Evolutionary conservation across 257 asterid species (phyloP).

Genomic region (Nicotiana otophora): DNA sequence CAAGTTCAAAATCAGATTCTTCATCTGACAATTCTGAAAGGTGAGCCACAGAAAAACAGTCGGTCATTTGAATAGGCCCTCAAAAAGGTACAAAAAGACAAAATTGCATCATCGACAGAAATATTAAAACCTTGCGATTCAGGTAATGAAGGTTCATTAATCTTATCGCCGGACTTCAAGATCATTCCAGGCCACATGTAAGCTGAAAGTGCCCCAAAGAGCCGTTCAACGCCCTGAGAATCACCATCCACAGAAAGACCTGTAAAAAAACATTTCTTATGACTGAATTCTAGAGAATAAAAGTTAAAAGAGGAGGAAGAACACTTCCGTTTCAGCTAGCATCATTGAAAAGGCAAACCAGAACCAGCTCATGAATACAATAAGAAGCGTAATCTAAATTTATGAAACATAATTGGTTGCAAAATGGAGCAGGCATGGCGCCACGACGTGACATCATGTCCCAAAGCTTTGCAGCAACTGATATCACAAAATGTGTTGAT

Average conservation of each 20-base stretch:
- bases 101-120: not conserved
- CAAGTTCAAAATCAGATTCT: slow-evolving; percentile 71
- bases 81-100: not conserved
- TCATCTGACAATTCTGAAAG: slow-evolving; percentile 68
- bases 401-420: not conserved
- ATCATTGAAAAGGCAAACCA: not conserved
- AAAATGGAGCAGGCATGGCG: slow-evolving; percentile 2
- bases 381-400: not conserved
- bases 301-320: not conserved
- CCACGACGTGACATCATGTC: not conserved
- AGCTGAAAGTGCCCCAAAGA: slow-evolving; percentile 87
- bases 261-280: slow-evolving; percentile 13
- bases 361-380: not conserved
- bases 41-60: not conserved
- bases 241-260: slow-evolving; percentile 65
- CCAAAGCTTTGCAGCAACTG: not conserved
- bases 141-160: slow-evolving; percentile 66
- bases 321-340: not conserved
- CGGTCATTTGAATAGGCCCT: not conserved
- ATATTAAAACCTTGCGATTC: slow-evolving; percentile 55
- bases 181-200: slow-evolving; percentile 99
- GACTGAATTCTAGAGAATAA: not conserved
- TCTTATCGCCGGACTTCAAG: slow-evolving; percentile 83
- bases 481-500: not conserved
- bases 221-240: slow-evolving; percentile 87